A percentile compares a stretch with the other conserved stretches of the same genome.
phyloP scores from a whole-genome alignment of 495 filamentous ascomycete species.

The Xylaria longipes region DNA sequence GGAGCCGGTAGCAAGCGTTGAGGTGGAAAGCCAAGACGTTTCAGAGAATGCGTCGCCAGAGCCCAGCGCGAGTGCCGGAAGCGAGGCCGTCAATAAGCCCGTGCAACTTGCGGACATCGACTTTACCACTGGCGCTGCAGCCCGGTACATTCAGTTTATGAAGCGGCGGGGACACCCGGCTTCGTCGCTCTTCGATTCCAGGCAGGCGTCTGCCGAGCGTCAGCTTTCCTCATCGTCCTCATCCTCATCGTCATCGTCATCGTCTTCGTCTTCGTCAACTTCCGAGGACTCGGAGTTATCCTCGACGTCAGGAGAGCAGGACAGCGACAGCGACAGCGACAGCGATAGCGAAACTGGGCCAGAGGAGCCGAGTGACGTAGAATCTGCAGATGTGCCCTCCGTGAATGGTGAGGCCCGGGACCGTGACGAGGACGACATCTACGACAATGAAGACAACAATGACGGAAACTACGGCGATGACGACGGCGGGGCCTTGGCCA shows the following conservation, averaged over 20 bases:
- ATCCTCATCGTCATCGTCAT: no score
- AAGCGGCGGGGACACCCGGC: not conserved
- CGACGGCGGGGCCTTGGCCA: no score
- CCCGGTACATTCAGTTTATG: conserved; percentile 6
- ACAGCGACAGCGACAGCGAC: no score
- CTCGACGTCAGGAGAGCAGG: not conserved
- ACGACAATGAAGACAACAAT: not conserved
- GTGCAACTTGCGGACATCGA: conserved; percentile 4
- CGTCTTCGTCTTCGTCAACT: not conserved
- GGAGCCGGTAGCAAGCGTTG: not conserved
- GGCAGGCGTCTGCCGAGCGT: not conserved
- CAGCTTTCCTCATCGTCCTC: not conserved
- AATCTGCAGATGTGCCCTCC: not conserved
- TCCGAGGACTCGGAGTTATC: not conserved
- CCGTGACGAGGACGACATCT: no score
- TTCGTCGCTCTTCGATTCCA: not conserved
- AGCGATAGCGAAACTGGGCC: no score
- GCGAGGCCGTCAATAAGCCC: not conserved
- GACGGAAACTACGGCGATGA: not conserved
- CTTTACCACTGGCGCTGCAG: conserved; percentile 3
- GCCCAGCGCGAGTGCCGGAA: no score
- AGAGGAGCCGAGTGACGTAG: no score
- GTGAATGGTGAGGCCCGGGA: not conserved
- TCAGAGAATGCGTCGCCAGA: not conserved
- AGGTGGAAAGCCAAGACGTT: not conserved